Evolutionary conservation across 305 asterid species (phyloP).

Genomic region (Rubia peregrina): DNA sequence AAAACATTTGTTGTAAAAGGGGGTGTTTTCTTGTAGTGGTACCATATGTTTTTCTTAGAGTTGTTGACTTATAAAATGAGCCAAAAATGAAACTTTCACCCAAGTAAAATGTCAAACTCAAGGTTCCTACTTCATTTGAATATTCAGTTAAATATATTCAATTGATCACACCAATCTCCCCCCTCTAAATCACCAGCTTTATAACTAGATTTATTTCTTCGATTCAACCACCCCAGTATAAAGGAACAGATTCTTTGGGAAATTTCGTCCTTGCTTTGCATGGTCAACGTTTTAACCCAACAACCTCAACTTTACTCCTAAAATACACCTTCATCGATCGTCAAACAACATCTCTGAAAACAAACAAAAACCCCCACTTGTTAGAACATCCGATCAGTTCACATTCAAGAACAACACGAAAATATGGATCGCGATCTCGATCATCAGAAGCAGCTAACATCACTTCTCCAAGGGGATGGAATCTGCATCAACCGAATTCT

Average conservation of each 20-base stretch:
- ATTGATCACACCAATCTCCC: no score
- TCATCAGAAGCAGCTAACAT: constrained; percentile 18
- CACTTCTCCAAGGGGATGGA: constrained; percentile 46
- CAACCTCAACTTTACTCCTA: not conserved
- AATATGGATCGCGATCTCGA: constrained; percentile 9
- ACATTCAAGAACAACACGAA: not conserved
- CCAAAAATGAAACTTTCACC: no score
- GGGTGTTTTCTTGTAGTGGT: no score
- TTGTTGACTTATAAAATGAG: not conserved
- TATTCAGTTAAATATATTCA: not conserved
- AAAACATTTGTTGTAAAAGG: no score
- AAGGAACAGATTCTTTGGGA: not conserved
- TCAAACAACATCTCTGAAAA: not conserved
- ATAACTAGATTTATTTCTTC: not conserved
- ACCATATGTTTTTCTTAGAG: not conserved
- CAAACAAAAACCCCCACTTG: not conserved
- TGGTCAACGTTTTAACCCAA: constrained; percentile 5
- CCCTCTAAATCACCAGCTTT: not conserved
- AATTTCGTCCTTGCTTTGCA: not conserved
- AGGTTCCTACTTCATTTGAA: not conserved
- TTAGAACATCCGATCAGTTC: no score
- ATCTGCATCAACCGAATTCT: constrained; percentile 35
- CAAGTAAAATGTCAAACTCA: not conserved
- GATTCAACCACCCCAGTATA: constrained; percentile 15
- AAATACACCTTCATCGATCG: constrained; percentile 5